Evolutionary conservation across 2,329 filamentous ascomycete species (phyloP), one percentile per base, ranked within the genome.

Genomic region (Tothia fuscella): DNA sequence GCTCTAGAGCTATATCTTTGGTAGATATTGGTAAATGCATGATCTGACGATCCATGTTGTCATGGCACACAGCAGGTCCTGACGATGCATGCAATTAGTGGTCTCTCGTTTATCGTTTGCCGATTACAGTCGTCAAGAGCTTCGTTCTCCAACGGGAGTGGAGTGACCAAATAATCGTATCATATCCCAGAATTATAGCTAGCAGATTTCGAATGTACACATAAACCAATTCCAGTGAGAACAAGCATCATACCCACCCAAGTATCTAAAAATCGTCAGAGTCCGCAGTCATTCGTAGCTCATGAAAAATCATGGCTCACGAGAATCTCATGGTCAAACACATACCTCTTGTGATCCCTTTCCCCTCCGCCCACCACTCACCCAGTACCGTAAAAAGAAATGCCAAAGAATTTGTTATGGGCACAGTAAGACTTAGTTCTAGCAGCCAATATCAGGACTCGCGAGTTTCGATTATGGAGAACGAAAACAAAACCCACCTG

Each of bases 301-400:
- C 14, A 7, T 28, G 17, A 6, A 30, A 25, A 10, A 26, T 29
- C n/a, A 17, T n/a, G n/a, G n/a, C n/a, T n/a, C n/a, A n/a, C n/a
- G n/a, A n/a, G n/a, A n/a, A n/a, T n/a, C n/a, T n/a, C n/a, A n/a
- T n/a, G n/a, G n/a, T n/a, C n/a, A n/a, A n/a, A n/a, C n/a, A 63
- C 72, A 54, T 65, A 87, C 84, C 76, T 68, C 77, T 73, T 50
- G 79, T 83, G 47, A 96, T 93, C 2, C 88, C 82, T 59, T 95
- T 96, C 46, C 78, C 78, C 53, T 95, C 89, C 1, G 89, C 86
- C 69, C 81, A 93, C 87, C 88, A 96, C 52, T 96, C 89, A 1
- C 88, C 89, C 10, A 95, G 55, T 2, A 95, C 88, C 0, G 89
- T 96, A 56, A 95, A 96, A n/a, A 96, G 62, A 52, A 96, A 96